Evolutionary conservation across 495 filamentous ascomycete genomes (phyloP), one percentile per base, ranked within the genome.

Genomic region (Daldinia caldariorum): DNA sequence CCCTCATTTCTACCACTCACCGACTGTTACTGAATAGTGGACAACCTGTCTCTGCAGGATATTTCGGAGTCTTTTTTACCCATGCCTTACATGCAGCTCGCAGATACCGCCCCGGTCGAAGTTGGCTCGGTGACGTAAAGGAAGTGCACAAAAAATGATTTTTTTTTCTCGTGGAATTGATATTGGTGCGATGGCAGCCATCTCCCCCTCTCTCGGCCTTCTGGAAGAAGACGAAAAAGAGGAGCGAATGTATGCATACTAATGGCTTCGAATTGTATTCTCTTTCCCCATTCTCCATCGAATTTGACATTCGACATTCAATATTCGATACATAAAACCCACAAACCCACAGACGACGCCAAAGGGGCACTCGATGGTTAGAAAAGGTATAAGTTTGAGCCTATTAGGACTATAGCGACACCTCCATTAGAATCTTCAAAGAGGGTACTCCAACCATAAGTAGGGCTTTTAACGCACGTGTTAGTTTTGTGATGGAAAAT

Each of bases 41-140:
- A 63, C 69, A 72, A 41, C 64, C 63, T 53, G 39, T 39, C 41
- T 12, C 64, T 72, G 69, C 69, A 71, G 54, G 31, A 56, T 64
- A 64, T 64, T 64, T 65, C 69, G 64, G 63, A 67, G 56, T 59
- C 64, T 67, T 68, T 65, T 68, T 61, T 60, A 32, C 59, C 51
- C 69, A 72, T 68, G 69, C 69, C 69, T 72, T 68, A 68, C 69
- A 72, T 72, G 64, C 69, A 72, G 64, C 64, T 55, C 63, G 60
- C 69, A 67, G 69, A 18, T 63, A 63, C 69, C 50, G 58, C 20
- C 63, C 69, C 43, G 54, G 63, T 64, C 58, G 45, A 35, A 38
- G 32, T 59, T 58, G 61, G 26, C 54, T 54, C 54, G 6, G 64
- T 68, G 60, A 72, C 69, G 69, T 72, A 67, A 35, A n/a, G 22